Conservation (phyloP, 164 flowering plant species). For the Chimonanthus salicifolius region DNA sequence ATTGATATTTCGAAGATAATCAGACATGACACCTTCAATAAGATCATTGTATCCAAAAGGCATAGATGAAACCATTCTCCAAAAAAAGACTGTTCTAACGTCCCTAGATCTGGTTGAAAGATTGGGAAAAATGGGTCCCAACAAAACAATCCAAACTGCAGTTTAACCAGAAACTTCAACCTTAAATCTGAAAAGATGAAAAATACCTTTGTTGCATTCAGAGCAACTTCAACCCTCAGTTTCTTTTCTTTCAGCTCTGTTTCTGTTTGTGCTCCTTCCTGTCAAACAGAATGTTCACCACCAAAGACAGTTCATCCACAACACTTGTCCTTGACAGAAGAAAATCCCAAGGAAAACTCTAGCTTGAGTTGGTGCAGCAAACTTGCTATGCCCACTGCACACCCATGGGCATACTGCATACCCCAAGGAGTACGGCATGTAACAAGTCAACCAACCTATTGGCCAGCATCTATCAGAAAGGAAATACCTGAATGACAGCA, state of each 20-base stretch:
- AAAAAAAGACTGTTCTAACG: too few relatives aligned
- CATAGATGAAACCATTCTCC: too few relatives aligned
- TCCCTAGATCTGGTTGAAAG: too few relatives aligned
- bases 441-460: background rate
- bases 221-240: slow-evolving; percentile 97
- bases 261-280: slow-evolving; percentile 99
- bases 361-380: too few relatives aligned
- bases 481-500: slow-evolving; percentile 81
- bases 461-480: background rate
- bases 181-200: background rate
- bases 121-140: too few relatives aligned
- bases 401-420: too few relatives aligned
- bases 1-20: too few relatives aligned
- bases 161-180: background rate
- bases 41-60: too few relatives aligned
- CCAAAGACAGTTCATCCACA: background rate
- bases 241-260: slow-evolving; percentile 90
- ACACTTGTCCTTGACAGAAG: background rate
- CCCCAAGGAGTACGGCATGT: background rate
- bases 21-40: too few relatives aligned
- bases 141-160: background rate
- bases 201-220: slow-evolving; percentile 91
- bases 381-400: too few relatives aligned
- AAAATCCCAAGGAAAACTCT: too few relatives aligned
- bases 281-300: background rate